Percentiles rank a stretch among this genome's conserved stretches.
These are phyloP conservation scores for Vaccinium vitisidaea DNA, from an alignment of 148 eudicot genomes.

Conservation along the genomic window DNA sequence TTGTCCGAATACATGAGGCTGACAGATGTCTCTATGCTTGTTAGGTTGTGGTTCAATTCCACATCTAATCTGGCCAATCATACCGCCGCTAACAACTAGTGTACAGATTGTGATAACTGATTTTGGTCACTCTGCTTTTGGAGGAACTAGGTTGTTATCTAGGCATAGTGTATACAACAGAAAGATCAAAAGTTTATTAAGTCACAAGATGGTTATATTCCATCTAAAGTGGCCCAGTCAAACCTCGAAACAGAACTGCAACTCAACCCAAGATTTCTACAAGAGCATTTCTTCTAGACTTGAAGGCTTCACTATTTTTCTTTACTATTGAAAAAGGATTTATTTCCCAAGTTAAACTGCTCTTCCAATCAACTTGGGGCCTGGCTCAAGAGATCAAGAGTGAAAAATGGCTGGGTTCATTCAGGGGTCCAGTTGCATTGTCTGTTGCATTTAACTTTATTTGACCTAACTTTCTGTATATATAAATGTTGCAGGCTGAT, in stretches of 20 bases:
- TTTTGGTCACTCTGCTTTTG: not conserved
- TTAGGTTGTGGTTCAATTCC: not conserved
- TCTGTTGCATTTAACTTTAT: not conserved
- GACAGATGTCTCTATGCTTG: not conserved
- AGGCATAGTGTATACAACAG: not conserved
- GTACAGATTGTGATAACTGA: not conserved
- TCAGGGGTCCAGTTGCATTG: not conserved
- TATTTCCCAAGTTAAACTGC: not conserved
- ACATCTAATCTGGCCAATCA: not conserved
- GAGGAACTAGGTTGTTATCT: not conserved
- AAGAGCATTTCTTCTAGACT: not conserved
- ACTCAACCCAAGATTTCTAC: not conserved
- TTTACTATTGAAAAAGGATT: not conserved
- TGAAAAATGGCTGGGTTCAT: not conserved
- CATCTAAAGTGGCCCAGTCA: not conserved
- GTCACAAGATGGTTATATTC: not conserved
- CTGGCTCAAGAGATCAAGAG: not conserved
- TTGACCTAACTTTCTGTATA: not conserved
- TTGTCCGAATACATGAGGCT: not conserved
- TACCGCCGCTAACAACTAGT: not conserved
- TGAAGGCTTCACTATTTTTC: not conserved
- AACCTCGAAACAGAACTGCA: not conserved
- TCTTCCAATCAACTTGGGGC: not conserved
- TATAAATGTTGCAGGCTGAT: constrained; percentile 58
- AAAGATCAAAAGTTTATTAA: not conserved